phyloP scores from a whole-genome alignment of 2,329 filamentous ascomycete genomes.

The Lasiodiplodia citricola region DNA sequence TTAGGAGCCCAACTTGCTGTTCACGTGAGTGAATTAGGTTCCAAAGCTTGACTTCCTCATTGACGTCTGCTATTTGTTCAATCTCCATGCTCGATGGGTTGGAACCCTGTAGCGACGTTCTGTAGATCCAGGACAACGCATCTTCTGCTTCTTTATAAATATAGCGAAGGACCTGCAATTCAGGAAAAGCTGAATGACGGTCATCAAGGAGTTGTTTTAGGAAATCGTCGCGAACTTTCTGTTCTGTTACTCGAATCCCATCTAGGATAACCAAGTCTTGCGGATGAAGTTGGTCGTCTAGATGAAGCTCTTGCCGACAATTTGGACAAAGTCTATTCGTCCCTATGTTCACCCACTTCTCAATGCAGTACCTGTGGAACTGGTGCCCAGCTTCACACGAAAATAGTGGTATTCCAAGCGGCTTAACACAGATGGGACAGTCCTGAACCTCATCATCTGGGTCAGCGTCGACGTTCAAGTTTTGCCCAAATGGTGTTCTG shows the following conservation, averaged over 20 bases:
- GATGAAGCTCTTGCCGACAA: no score
- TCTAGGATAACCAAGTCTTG: no score
- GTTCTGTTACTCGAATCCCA: neutral
- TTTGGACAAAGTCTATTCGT: no score
- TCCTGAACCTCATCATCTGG: no score
- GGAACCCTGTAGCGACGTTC: neutral
- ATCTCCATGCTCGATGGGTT: neutral
- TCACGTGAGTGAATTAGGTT: neutral
- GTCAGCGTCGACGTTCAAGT: no score
- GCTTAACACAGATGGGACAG: no score
- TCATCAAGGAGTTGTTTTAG: neutral
- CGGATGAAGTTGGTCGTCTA: no score
- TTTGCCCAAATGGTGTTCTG: no score
- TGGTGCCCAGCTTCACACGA: no score
- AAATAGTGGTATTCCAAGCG: no score
- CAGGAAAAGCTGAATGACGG: neutral
- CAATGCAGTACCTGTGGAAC: no score
- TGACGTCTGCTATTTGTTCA: neutral
- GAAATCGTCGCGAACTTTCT: neutral
- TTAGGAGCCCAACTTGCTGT: neutral
- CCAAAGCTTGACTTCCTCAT: neutral
- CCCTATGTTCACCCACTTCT: no score
- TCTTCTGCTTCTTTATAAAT: neutral
- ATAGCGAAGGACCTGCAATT: neutral
- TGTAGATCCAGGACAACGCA: neutral